phyloP scores from a whole-genome alignment of 2,329 filamentous ascomycete genomes.

The Beauveria caledonica region DNA sequence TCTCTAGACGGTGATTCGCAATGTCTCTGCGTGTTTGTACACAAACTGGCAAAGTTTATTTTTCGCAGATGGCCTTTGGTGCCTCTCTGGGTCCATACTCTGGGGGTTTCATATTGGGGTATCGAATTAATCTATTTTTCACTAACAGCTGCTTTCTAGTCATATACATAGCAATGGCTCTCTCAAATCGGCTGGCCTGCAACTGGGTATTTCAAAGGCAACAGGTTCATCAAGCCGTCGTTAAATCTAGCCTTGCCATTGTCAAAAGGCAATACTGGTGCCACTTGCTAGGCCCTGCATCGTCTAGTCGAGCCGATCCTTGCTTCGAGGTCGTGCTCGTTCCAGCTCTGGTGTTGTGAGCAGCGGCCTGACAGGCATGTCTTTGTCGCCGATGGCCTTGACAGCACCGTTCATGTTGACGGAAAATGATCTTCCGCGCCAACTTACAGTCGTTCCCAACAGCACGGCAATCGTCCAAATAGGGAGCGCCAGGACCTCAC shows the following conservation, averaged over 20 bases:
- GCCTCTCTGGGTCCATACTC: not conserved
- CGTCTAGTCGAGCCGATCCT: constrained; percentile 20
- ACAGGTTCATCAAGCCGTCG: not conserved
- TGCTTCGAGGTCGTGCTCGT: constrained; percentile 17
- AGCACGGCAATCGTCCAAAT: constrained; percentile 88
- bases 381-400: constrained; percentile 28
- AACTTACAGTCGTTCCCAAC: constrained; percentile 78
- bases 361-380: not conserved
- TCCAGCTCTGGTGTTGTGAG: constrained; percentile 17
- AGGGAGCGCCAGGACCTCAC: constrained; percentile 75
- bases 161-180: not conserved
- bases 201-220: not conserved
- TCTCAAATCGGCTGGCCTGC: not conserved
- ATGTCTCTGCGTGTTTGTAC: no score
- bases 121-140: not conserved
- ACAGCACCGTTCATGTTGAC: constrained; percentile 83
- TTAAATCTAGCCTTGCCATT: not conserved
- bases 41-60: no score
- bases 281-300: not conserved
- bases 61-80: no score
- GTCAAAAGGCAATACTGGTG: not conserved
- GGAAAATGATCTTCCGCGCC: constrained; percentile 75
- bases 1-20: not conserved
- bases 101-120: not conserved
- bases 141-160: not conserved